phyloP scores from a whole-genome alignment of 169 alveolate genomes.

The Plasmodium falciparum region DNA sequence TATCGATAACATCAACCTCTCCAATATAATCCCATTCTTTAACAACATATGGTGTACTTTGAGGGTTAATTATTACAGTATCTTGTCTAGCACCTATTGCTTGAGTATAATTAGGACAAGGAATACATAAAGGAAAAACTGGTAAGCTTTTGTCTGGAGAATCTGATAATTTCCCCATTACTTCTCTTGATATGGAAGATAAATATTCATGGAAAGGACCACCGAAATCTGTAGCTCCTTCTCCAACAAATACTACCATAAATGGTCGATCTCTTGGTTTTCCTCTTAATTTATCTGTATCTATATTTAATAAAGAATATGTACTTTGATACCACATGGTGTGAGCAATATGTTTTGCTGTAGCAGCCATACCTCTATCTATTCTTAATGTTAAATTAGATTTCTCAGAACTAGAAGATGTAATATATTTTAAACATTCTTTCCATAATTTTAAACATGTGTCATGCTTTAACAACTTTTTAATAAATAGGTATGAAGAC shows the following conservation, averaged over 20 bases:
- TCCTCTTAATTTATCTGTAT: slow-evolving; percentile 82
- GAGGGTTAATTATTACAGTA: slow-evolving; percentile 86
- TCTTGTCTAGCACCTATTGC: slow-evolving; percentile 92
- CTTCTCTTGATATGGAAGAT: slow-evolving; percentile 90
- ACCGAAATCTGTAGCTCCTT: slow-evolving; percentile 94
- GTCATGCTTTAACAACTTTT: slow-evolving; percentile 71
- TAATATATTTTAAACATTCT: slow-evolving; percentile 76
- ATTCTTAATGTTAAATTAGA: slow-evolving; percentile 78
- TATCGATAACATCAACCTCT: slow-evolving; percentile 69
- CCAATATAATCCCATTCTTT: slow-evolving; percentile 71
- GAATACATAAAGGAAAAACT: slow-evolving; percentile 80
- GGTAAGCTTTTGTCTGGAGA: slow-evolving; percentile 76
- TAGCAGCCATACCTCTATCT: slow-evolving; percentile 88
- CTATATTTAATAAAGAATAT: slow-evolving; percentile 80
- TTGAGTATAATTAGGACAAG: slow-evolving; percentile 90
- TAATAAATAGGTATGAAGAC: slow-evolving; percentile 76
- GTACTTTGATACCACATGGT: slow-evolving; percentile 87
- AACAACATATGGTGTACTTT: slow-evolving; percentile 46
- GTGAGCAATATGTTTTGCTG: slow-evolving; percentile 81
- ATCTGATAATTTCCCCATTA: slow-evolving; percentile 87
- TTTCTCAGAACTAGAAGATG: slow-evolving; percentile 70
- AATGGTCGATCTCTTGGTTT: slow-evolving; percentile 90
- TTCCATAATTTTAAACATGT: slow-evolving; percentile 78
- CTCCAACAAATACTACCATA: slow-evolving; percentile 93
- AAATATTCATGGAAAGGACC: slow-evolving; percentile 94